A percentile compares a stretch with the other conserved stretches of the same genome.
phyloP scores from a whole-genome alignment of 768 basidiomycete genomes.

The Lactifluus volemus region DNA sequence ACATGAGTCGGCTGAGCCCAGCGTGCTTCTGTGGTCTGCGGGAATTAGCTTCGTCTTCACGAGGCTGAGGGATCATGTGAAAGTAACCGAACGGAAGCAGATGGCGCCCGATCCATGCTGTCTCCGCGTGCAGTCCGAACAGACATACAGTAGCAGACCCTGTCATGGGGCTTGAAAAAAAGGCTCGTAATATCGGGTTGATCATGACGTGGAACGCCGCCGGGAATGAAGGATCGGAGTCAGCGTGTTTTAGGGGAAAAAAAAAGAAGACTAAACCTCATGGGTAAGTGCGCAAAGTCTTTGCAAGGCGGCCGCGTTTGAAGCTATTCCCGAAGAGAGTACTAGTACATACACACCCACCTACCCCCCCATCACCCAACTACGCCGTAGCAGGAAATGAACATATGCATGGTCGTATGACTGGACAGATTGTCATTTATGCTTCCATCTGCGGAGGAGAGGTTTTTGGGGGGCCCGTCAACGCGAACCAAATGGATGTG shows the following conservation, averaged over 20 bases:
- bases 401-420: background rate
- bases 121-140: conserved; percentile 8
- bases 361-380: background rate
- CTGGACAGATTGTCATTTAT: background rate
- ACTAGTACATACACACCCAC: too few relatives aligned
- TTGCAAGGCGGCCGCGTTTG: background rate
- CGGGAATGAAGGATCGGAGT: background rate
- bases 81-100: background rate
- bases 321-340: background rate
- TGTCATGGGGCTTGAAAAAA: background rate
- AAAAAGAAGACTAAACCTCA: too few relatives aligned
- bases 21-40: background rate
- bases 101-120: background rate
- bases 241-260: background rate
- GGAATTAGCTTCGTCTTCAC: background rate
- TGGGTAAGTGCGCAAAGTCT: background rate
- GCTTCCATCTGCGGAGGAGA: background rate
- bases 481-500: background rate
- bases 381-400: background rate
- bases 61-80: background rate
- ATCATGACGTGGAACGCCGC: background rate
- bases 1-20: background rate
- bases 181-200: background rate
- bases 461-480: background rate
- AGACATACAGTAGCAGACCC: background rate